Base-by-base conservation (phyloP, 139 green algal species). In the Yamagishiella unicocca region DNA sequence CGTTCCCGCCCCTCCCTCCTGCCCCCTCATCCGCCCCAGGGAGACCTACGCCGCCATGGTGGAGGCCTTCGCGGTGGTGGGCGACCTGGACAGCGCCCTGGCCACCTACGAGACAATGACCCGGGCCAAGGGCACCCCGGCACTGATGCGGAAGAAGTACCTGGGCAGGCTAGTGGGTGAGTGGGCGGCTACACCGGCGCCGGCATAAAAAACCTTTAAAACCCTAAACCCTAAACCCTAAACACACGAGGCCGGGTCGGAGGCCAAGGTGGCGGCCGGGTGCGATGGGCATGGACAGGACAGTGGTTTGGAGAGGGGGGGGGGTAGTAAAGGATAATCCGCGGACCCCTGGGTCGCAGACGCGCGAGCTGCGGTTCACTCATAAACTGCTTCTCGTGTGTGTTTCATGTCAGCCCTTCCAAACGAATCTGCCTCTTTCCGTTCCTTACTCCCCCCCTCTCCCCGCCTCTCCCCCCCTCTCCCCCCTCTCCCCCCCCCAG, bases 1-100 rank as follows among this genome's bases (percentile, higher is more conserved):
- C 2, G 27, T 29, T 29, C 2, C 38, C 58, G 19, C 67, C 35
- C 35, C 37, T n/a, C 67, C 67, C 35, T 50, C 37, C 19, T 22
- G 19, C 21, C 58, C 58, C 58, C 21, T 22, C 21, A 35, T 50
- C 67, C 35, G 10, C 29, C 72, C 33, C 76, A 85, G 79, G 40
- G 62, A 85, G 79, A 38, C 62, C n/a, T 71, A 77, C 40, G 79
- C 79, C 4, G 42, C 61, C 62, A 75, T 85, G 62, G 61, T 75
- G 42, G 79, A 85, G 79, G 64, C 62, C 35, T 77, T 40, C 40
- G 43, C 79, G 43, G 62, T 55, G 79, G 42, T 62, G n/a, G 79
- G 42, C 1, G 79, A 85, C 62, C 42, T 66, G 6, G 62, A 85
- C 79, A 46, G 79, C 62, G 79, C 79, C 2, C 61, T 85, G 3